These are phyloP conservation scores for Neobulgaria alba DNA, from an alignment of 2,329 filamentous ascomycete species.

Conservation along the genomic window DNA sequence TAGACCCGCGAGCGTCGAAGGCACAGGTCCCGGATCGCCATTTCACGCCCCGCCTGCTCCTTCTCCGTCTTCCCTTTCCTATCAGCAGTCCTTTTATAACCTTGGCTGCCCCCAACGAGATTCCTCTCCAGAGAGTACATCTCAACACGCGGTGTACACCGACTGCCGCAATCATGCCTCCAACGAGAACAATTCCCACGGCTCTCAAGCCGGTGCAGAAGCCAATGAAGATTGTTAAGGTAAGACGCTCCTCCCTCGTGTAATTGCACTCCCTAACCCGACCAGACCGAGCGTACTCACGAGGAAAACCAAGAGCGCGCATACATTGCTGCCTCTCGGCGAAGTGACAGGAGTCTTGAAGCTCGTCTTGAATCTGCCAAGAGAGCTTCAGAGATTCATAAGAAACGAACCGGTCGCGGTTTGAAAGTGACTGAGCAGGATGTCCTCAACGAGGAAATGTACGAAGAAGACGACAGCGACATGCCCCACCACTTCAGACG, in stretches of 20 bases:
- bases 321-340: conserved; percentile 83
- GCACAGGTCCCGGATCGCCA: no score
- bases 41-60: neutral
- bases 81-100: neutral
- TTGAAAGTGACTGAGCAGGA: conserved; percentile 79
- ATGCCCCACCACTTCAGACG: conserved; percentile 59
- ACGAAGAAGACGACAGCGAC: conserved; percentile 88
- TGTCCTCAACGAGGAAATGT: conserved; percentile 89
- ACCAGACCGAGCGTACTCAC: conserved; percentile 63
- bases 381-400: conserved; percentile 85
- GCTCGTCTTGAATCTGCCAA: conserved; percentile 80
- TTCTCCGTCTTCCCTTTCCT: neutral
- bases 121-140: neutral
- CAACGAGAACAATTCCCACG: neutral
- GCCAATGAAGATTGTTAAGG: conserved; percentile 4
- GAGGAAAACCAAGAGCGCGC: conserved; percentile 81
- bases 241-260: neutral
- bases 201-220: no score
- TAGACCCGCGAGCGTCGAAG: no score
- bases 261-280: neutral
- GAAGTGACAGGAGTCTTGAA: conserved; percentile 79
- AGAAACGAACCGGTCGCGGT: conserved; percentile 73
- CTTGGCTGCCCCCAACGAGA: neutral
- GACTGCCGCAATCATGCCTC: neutral
- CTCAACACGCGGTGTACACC: neutral